These are phyloP conservation scores for Geotrichum candidum DNA, from an alignment of 1,139 yeast species.

Conservation along the genomic window DNA sequence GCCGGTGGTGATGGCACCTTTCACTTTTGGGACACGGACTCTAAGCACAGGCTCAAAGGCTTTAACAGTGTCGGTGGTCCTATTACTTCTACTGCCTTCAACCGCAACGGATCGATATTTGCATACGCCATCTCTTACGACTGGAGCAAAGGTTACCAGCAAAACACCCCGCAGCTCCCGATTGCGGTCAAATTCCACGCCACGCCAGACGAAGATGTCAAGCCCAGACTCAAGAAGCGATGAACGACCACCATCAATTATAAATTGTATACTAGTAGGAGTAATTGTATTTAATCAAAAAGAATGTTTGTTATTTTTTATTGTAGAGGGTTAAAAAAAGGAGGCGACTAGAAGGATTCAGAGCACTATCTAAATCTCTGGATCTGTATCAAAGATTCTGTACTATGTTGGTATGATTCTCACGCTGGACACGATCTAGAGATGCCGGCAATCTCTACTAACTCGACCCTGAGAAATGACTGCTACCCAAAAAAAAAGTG, in stretches of 20 bases:
- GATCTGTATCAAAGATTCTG: neutral
- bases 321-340: neutral
- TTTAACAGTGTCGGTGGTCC: conserved; percentile 69
- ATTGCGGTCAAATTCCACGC: conserved; percentile 77
- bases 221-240: conserved; percentile 46
- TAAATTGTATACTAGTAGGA: neutral
- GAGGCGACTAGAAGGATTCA: neutral
- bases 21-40: conserved; percentile 95
- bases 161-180: conserved; percentile 62
- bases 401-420: no score
- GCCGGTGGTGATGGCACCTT: conserved; percentile 95
- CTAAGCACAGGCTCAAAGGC: conserved; percentile 78
- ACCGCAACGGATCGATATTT: conserved; percentile 73
- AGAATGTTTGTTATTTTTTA: neutral
- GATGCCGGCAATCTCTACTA: no score
- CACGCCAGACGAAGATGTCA: conserved; percentile 78
- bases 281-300: neutral
- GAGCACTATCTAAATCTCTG: neutral
- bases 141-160: conserved; percentile 74
- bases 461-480: neutral
- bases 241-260: neutral
- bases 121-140: conserved; percentile 94
- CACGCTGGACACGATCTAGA: no score
- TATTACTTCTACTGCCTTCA: conserved; percentile 74
- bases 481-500: neutral